phyloP scores from a whole-genome alignment of 441 rosid species.

The Populus tomentosa region DNA sequence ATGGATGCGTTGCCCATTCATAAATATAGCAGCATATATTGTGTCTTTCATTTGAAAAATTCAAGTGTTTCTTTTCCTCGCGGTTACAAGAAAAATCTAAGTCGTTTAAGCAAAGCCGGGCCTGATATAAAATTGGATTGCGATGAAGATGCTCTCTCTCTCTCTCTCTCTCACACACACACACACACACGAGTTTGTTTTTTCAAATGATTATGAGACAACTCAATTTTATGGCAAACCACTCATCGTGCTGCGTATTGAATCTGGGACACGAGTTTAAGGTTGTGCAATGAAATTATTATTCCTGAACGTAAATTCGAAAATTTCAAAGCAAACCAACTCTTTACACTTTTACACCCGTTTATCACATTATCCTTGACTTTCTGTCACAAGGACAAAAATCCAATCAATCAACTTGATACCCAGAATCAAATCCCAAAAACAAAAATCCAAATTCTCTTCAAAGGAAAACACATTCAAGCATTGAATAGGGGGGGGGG shows the following conservation, averaged over 20 bases:
- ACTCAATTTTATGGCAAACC: neutral
- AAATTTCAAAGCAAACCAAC: neutral
- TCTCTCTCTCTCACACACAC: too few species aligned
- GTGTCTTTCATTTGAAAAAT: neutral
- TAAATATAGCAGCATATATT: too few species aligned
- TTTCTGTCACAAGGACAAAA: neutral
- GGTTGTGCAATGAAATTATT: neutral
- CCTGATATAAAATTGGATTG: too few species aligned
- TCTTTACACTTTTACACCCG: neutral
- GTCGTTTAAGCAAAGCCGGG: too few species aligned
- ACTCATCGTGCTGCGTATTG: neutral
- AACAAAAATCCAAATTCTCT: too few species aligned
- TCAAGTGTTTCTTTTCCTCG: too few species aligned
- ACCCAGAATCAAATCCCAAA: neutral
- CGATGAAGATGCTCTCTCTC: neutral
- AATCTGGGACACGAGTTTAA: neutral
- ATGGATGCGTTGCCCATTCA: neutral
- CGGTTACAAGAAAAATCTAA: too few species aligned
- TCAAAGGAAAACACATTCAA: too few species aligned
- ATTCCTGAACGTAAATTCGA: neutral
- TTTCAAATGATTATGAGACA: too few species aligned
- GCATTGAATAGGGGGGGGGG: too few species aligned
- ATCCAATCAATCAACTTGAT: neutral
- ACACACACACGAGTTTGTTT: too few species aligned
- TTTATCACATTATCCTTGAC: neutral